Percentiles rank a stretch among this genome's conserved stretches.
These are phyloP conservation scores for Fusarium sp. DNA, from an alignment of 2,329 filamentous ascomycete genomes.

Conservation along the genomic window DNA sequence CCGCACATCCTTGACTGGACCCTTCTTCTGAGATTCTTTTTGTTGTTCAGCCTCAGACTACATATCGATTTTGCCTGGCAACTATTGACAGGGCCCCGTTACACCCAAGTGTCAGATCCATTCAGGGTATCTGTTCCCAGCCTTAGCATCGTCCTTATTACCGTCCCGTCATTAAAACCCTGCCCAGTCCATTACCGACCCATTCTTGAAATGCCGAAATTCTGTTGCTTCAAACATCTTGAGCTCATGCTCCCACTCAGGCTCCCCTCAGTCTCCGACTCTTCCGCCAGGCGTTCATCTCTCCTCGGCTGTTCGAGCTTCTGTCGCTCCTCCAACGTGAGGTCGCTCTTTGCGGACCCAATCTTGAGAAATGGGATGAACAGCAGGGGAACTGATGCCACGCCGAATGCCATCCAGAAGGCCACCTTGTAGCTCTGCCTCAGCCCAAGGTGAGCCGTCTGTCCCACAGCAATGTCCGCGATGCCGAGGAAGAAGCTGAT, in stretches of 20 bases:
- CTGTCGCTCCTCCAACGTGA: constrained; percentile 42
- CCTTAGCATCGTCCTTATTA: constrained; percentile 6
- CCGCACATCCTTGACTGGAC: neutral
- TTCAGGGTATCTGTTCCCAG: constrained; percentile 7
- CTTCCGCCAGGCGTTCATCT: constrained; percentile 5
- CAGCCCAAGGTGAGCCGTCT: constrained; percentile 53
- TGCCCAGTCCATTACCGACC: constrained; percentile 6
- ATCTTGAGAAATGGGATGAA: constrained; percentile 40
- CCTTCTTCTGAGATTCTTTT: neutral
- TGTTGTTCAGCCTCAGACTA: neutral
- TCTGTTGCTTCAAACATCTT: constrained; percentile 19
- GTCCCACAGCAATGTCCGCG: constrained; percentile 66
- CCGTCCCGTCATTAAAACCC: constrained; percentile 11
- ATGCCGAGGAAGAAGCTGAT: constrained; percentile 74
- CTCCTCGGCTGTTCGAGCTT: constrained; percentile 31
- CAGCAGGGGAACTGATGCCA: constrained; percentile 35
- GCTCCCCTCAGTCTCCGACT: constrained; percentile 18
- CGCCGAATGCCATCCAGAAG: constrained; percentile 43
- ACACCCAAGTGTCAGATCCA: neutral
- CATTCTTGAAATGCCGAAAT: constrained; percentile 11
- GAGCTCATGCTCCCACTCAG: constrained; percentile 8
- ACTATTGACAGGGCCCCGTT: neutral
- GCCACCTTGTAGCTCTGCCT: constrained; percentile 44
- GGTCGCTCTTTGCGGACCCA: constrained; percentile 44
- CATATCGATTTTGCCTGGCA: neutral